These are phyloP conservation scores for Lomentospora prolificans DNA, from an alignment of 2,329 filamentous ascomycete genomes.

Conservation along the genomic window DNA sequence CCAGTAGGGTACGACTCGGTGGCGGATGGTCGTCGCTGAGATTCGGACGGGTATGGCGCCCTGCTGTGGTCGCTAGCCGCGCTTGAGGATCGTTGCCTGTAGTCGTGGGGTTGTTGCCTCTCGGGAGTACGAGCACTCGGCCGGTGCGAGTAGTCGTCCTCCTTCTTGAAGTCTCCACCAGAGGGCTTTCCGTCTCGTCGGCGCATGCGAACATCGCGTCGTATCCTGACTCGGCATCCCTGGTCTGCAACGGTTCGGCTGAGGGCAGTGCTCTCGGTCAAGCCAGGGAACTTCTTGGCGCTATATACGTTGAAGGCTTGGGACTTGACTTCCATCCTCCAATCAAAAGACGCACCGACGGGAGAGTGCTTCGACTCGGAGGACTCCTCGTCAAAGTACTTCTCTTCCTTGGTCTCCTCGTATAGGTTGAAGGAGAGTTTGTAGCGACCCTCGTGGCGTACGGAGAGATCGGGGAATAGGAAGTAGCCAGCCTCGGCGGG, in stretches of 20 bases:
- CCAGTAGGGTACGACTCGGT: slow-evolving; percentile 28
- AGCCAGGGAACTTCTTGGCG: slow-evolving; percentile 95
- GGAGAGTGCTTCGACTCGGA: slow-evolving; percentile 25
- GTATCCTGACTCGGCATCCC: slow-evolving; percentile 90
- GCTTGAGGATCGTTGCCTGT: slow-evolving; percentile 49
- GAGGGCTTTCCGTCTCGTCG: slow-evolving; percentile 63
- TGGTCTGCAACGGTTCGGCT: slow-evolving; percentile 92
- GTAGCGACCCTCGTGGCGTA: slow-evolving; percentile 90
- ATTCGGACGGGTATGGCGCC: slow-evolving; percentile 28
- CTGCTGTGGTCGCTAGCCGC: slow-evolving; percentile 42
- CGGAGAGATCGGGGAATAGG: slow-evolving; percentile 92
- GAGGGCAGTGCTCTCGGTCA: slow-evolving; percentile 78
- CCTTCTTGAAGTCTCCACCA: slow-evolving; percentile 40
- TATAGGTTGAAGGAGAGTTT: slow-evolving; percentile 86
- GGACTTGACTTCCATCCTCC: slow-evolving; percentile 84
- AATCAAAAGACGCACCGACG: slow-evolving; percentile 50
- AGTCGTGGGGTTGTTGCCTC: slow-evolving; percentile 12
- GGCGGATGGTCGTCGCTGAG: slow-evolving; percentile 36
- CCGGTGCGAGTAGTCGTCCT: slow-evolving; percentile 45
- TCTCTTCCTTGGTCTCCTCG: slow-evolving; percentile 80
- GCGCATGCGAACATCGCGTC: slow-evolving; percentile 87
- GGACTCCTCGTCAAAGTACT: slow-evolving; percentile 55
- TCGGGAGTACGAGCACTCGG: slow-evolving; percentile 26
- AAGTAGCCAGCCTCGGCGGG: slow-evolving; percentile 79
- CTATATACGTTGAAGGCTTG: slow-evolving; percentile 81